These are phyloP conservation scores for Arthroderma uncinatum DNA, from an alignment of 2,329 filamentous ascomycete species.

Conservation along the genomic window DNA sequence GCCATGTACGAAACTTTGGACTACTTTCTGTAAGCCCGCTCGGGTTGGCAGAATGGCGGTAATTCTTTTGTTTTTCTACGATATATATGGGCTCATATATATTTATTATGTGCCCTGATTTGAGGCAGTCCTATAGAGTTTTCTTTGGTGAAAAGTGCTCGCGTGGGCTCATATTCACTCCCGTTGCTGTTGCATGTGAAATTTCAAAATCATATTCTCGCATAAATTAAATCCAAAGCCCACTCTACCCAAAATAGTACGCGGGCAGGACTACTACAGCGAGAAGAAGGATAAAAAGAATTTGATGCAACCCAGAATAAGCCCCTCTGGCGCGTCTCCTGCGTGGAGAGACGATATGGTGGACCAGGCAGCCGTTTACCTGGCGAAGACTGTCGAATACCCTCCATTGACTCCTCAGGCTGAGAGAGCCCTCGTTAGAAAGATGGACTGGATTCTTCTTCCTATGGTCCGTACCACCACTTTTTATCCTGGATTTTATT, in stretches of 20 bases:
- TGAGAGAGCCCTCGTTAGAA: slow-evolving; percentile 32
- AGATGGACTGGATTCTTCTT: slow-evolving; percentile 47
- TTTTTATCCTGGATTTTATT: not conserved
- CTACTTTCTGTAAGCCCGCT: not conserved
- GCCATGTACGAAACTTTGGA: not conserved
- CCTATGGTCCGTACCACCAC: slow-evolving; percentile 40
- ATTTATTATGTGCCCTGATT: not conserved
- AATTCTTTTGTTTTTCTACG: not conserved
- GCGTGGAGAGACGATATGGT: slow-evolving; percentile 4
- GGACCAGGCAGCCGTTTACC: slow-evolving; percentile 22
- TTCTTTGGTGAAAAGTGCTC: not conserved
- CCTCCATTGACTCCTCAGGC: slow-evolving; percentile 18
- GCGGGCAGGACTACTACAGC: not conserved
- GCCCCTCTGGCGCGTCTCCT: not conserved
- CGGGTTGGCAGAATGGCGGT: not conserved
- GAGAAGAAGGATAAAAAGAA: not conserved
- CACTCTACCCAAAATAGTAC: not conserved
- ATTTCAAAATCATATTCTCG: not conserved
- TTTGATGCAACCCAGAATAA: not conserved
- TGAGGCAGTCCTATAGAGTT: not conserved
- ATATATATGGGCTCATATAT: not conserved
- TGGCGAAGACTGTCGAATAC: slow-evolving; percentile 16
- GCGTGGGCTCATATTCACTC: not conserved
- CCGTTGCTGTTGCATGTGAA: not conserved
- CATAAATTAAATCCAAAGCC: not conserved